These are phyloP conservation scores for Sarocladium brachiariae DNA, from an alignment of 2,329 filamentous ascomycete species.

Conservation along the genomic window DNA sequence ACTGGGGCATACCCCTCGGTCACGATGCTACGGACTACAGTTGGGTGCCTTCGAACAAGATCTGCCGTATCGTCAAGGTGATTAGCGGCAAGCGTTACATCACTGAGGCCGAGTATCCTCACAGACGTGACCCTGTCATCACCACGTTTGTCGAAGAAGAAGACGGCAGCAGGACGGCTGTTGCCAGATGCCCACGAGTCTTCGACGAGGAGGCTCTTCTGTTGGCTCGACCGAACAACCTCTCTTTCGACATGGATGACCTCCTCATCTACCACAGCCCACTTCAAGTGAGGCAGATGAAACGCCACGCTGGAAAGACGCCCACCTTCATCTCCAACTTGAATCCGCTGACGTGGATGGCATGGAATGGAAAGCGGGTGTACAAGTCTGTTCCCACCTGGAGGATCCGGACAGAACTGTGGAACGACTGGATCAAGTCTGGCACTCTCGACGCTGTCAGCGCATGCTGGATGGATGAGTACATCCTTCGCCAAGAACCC, in stretches of 20 bases:
- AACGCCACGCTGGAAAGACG: slow-evolving; percentile 15
- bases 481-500: slow-evolving; percentile 37
- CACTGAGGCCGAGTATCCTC: slow-evolving; percentile 27
- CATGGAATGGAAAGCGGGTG: slow-evolving; percentile 20
- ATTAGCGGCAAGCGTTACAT: slow-evolving; percentile 20
- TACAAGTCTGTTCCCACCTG: slow-evolving; percentile 36
- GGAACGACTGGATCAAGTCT: slow-evolving; percentile 41
- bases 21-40: slow-evolving; percentile 21
- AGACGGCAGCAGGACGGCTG: slow-evolving; percentile 14
- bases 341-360: slow-evolving; percentile 19
- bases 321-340: slow-evolving; percentile 17
- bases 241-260: slow-evolving; percentile 27
- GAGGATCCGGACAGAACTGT: slow-evolving; percentile 39
- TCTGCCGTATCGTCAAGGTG: slow-evolving; percentile 25
- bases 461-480: slow-evolving; percentile 43
- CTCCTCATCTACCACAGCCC: slow-evolving; percentile 26
- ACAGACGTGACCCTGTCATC: slow-evolving; percentile 29
- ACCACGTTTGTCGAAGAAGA: slow-evolving; percentile 22
- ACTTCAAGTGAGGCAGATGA: slow-evolving; percentile 21
- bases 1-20: slow-evolving; percentile 25
- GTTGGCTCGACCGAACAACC: slow-evolving; percentile 20
- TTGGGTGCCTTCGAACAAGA: slow-evolving; percentile 28
- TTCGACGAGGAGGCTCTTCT: slow-evolving; percentile 24
- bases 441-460: slow-evolving; percentile 40
- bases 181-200: slow-evolving; percentile 18